A percentile compares a stretch with the other conserved stretches of the same genome.
phyloP scores from a whole-genome alignment of 345 rosid species.

The Murraya paniculata region DNA sequence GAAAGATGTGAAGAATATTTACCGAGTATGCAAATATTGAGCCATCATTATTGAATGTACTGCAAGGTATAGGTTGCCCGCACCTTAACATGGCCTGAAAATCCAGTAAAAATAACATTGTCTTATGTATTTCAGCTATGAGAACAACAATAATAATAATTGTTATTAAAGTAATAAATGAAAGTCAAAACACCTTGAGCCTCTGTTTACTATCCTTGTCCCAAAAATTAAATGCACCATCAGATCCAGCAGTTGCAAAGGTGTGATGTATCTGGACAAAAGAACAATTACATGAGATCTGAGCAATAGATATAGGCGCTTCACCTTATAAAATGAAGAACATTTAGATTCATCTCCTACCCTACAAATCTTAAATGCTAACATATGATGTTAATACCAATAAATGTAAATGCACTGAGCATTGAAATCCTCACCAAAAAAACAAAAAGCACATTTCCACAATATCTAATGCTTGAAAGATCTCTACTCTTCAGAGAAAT shows the following conservation, averaged over 20 bases:
- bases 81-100: constrained; percentile 94
- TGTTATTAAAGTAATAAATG: background rate
- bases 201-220: constrained; percentile 99
- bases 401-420: background rate
- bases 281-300: constrained; percentile 10
- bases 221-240: constrained; percentile 98
- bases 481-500: background rate
- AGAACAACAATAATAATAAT: background rate
- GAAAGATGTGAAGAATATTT: constrained; percentile 6
- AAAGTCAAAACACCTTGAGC: constrained; percentile 59
- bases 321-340: background rate
- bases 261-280: constrained; percentile 79
- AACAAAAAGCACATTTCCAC: background rate
- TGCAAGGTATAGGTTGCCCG: constrained; percentile 81
- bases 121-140: background rate
- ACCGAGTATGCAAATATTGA: constrained; percentile 93
- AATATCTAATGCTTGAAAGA: background rate
- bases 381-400: background rate
- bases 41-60: constrained; percentile 92
- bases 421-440: background rate
- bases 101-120: background rate
- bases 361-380: background rate
- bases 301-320: background rate
- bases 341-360: background rate
- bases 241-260: constrained; percentile 97